Percentiles rank a stretch among this genome's conserved stretches.
Evolutionary conservation across 169 alveolate species (phyloP).

Genomic region (Miamiensis avidus): DNA sequence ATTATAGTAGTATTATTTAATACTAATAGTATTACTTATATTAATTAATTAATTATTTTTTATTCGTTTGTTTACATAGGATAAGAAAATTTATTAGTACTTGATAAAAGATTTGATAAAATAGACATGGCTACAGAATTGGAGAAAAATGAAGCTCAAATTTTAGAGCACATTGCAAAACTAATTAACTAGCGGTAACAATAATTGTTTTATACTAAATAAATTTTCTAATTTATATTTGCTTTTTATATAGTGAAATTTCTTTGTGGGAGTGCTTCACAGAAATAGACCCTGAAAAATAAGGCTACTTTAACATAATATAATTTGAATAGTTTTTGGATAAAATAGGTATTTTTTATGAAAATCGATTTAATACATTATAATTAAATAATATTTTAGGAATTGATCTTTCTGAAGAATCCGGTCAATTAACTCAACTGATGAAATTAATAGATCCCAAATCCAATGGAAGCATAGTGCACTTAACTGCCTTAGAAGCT

Average conservation of each 20-base stretch:
- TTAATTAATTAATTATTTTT: too few relatives aligned
- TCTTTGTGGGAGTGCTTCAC: conserved; percentile 9
- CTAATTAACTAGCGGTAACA: conserved; percentile 22
- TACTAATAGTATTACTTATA: too few relatives aligned
- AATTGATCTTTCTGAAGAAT: neutral
- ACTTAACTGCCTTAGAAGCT: conserved; percentile 16
- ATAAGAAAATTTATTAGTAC: neutral
- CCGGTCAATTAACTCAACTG: neutral
- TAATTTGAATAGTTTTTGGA: conserved; percentile 10
- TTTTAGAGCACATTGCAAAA: conserved; percentile 22
- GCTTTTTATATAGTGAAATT: conserved; percentile 26
- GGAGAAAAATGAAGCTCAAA: neutral
- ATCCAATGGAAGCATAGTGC: conserved; percentile 2
- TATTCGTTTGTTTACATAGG: too few relatives aligned
- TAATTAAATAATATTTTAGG: neutral
- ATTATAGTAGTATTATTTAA: too few relatives aligned
- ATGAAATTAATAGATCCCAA: conserved; percentile 28
- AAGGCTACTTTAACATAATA: neutral
- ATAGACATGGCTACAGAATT: neutral
- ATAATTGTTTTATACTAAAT: too few relatives aligned
- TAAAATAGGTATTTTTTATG: neutral
- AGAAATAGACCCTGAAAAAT: conserved; percentile 6
- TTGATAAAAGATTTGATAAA: neutral
- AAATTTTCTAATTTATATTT: too few relatives aligned
- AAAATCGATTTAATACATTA: too few relatives aligned